These are phyloP conservation scores for Suillus hirtellus DNA, from an alignment of 768 basidiomycete genomes.

Conservation along the genomic window DNA sequence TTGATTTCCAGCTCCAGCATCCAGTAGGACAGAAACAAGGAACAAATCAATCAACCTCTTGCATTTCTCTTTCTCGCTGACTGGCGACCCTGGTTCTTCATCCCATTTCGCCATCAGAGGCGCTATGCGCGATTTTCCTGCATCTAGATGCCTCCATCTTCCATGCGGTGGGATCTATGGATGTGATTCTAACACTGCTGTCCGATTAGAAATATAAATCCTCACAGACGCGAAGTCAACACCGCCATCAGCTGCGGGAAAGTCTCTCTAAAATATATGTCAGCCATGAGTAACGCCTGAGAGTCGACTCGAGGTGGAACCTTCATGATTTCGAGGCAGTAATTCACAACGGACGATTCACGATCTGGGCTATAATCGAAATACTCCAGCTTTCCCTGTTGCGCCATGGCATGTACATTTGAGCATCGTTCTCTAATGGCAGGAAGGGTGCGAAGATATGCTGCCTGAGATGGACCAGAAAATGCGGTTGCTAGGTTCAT, in stretches of 20 bases:
- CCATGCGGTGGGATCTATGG: conserved; percentile 82
- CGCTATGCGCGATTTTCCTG: conserved; percentile 61
- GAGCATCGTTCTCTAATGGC: conserved; percentile 87
- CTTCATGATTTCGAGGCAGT: conserved; percentile 77
- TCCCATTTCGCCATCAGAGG: conserved; percentile 63
- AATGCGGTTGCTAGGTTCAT: conserved; percentile 5
- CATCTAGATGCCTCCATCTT: conserved; percentile 87
- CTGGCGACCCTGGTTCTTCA: conserved; percentile 33
- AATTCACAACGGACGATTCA: conserved; percentile 66
- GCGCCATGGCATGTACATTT: conserved; percentile 76
- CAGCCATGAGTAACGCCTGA: conserved; percentile 11
- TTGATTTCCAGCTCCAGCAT: conserved; percentile 85
- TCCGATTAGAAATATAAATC: conserved; percentile 7
- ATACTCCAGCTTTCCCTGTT: conserved; percentile 74
- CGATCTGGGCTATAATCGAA: conserved; percentile 84
- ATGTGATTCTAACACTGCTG: conserved; percentile 5
- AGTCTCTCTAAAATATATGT: conserved; percentile 65
- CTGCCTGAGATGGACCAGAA: conserved; percentile 32
- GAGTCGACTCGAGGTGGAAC: conserved; percentile 27
- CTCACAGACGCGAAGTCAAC: conserved; percentile 63
- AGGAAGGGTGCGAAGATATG: conserved; percentile 81
- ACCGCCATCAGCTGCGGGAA: conserved; percentile 37
- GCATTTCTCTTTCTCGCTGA: conserved; percentile 58
- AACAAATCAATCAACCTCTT: conserved; percentile 87
- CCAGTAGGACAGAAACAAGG: conserved; percentile 87